Base-by-base conservation (phyloP, 2,329 filamentous ascomycete genomes). In the Trichophyton simii region DNA sequence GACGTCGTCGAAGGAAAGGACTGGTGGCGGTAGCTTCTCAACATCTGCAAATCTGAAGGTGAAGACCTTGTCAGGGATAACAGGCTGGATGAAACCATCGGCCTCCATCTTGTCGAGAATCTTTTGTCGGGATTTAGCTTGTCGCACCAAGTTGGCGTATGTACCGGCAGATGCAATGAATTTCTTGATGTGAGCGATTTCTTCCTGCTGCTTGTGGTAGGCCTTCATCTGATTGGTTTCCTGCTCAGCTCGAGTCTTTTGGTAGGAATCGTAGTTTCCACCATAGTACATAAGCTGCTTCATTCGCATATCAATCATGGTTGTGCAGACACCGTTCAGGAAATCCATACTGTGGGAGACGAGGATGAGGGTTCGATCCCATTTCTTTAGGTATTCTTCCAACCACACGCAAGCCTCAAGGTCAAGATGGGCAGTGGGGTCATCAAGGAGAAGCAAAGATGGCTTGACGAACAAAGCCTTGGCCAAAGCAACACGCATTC, bases 21-120 rank as follows among this genome's bases (percentile, higher is more conserved):
- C 94, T 44, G 94, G 94, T 60, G 94, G 95, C 11, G 94, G 94
- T n/a, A 99, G 87, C 83, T 99, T 99, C 75, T 99, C 94, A 60
- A 97, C 94, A 72, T 97, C 91, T 68, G 94, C 94, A 76, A 99
- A 99, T 72, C 92, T 87, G 87, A 99, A 99, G 62, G 87, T 92
- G 80, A 99, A 99, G 72, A 96, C 87, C 65, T 85, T 84, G 78
- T 99, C 94, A 66, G 84, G 78, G 61, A 82, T 77, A 65, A 99
- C 91, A 62, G 90, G 89, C 78, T 99, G 87, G 73, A 99, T 97
- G 77, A 97, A 94, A 68, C 94, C 94, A 71, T 99, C 94, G 69
- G 95, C 94, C 83, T 97, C 92, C 94, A 99, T 99, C 87, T 99
- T 99, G 84, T 99, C 94, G 68, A 97, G 83, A 77, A 97, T 97